Base-by-base conservation (phyloP, 108 stramenopile species). In the Cyclotella cryptica region DNA sequence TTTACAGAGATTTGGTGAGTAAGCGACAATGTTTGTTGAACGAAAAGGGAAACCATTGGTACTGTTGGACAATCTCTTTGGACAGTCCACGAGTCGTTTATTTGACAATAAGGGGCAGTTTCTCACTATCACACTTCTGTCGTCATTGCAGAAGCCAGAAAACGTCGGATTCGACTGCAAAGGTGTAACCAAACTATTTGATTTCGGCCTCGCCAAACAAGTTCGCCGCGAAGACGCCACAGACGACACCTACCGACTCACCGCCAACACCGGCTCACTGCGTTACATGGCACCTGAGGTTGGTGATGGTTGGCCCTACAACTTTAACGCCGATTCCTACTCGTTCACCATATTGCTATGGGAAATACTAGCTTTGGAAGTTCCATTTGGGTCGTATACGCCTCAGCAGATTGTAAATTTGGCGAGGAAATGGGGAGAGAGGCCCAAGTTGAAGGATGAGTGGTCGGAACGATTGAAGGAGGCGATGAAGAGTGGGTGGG, bases 211-310 rank as follows among this genome's bases (percentile, higher is more conserved):
- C 9, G 79, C 79, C 42, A 74, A 51, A 61, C 71, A 80, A 44
- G 49, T 80, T 15, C 49, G 40, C 58, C 27, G 60, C 21, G 73
- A 80, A 35, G 73, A 62, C 29, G 51, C 52, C 39, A 41, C 28
- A 9, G 78, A 78, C 22, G 91, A 86, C 28, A 79, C 86, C 60
- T 95, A 91, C 78, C 85, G 88, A 58, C 78, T 95, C 13, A 90
- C 94, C 15, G 88, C 89, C n/a, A 84, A 88, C 63, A 92, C 92
- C 26, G 94, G 94, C 19, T 88, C 87, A n/a, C 74, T 89, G 19
- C 88, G 94, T 46, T 95, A 80, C 66, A 74, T 80, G 66, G 57
- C 73, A 12, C 79, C 72, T 0, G 73, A 80, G 44, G 66, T 67
- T 57, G 72, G 57, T 7, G 69, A 87, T 43, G 78, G 79, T 47